Conservation (phyloP, 192 early-diverging fungal genomes). For the Gryganskiella cystojenkinii region DNA sequence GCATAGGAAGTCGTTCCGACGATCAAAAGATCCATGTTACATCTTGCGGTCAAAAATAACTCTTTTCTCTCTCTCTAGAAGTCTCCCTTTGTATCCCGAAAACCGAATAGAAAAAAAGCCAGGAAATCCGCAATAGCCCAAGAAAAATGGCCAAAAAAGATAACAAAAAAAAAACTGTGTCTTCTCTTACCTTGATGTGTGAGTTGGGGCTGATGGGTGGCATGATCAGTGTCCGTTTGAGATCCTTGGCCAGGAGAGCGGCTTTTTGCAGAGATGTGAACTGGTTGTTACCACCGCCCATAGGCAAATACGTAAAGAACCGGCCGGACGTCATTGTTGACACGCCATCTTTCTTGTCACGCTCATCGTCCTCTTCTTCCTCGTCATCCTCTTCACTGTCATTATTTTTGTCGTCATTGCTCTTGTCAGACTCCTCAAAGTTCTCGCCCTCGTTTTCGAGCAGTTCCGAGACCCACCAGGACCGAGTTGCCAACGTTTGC, state of each 20-base stretch:
- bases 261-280: slow-evolving; percentile 34
- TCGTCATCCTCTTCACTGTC: slow-evolving; percentile 11
- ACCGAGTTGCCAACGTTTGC: slow-evolving; percentile 12
- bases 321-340: neutral
- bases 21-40: too few species aligned
- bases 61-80: too few species aligned
- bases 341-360: neutral
- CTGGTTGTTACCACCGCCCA: slow-evolving; percentile 47
- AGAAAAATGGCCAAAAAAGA: too few species aligned
- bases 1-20: too few species aligned
- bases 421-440: neutral
- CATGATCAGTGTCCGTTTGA: slow-evolving; percentile 29
- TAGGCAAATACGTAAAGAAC: slow-evolving; percentile 26
- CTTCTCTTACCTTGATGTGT: slow-evolving; percentile 16
- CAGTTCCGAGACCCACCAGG: slow-evolving; percentile 9
- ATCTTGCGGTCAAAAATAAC: too few species aligned
- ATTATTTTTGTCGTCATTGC: neutral
- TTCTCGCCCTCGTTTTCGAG: neutral
- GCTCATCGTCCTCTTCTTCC: slow-evolving; percentile 21
- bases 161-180: neutral
- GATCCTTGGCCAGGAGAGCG: slow-evolving; percentile 37
- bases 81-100: too few species aligned
- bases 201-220: slow-evolving; percentile 39
- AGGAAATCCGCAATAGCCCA: too few species aligned
- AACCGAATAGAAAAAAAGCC: too few species aligned